Evolutionary conservation across 1,284 basidiomycete genomes (phyloP).

Genomic region (Pterula multifida): DNA sequence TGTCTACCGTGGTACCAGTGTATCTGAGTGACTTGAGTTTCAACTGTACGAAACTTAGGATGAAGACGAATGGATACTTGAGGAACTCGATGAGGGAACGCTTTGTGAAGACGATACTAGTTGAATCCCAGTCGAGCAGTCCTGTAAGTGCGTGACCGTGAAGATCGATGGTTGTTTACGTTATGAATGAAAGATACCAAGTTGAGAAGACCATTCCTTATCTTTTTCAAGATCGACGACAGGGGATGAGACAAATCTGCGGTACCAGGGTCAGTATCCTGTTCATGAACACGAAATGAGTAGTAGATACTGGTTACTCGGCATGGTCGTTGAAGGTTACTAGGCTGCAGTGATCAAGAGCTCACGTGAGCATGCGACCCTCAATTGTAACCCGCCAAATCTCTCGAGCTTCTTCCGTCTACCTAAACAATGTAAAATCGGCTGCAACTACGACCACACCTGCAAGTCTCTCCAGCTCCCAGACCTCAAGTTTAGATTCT

Average conservation of each 20-base stretch:
- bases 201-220: constrained; percentile 51
- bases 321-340: constrained; percentile 3
- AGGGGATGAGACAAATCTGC: constrained; percentile 46
- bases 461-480: constrained; percentile 27
- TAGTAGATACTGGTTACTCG: constrained; percentile 8
- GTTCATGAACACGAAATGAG: no score
- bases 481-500: constrained; percentile 40
- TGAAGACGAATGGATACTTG: constrained; percentile 29
- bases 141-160: constrained; percentile 26
- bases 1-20: constrained; percentile 57
- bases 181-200: constrained; percentile 29
- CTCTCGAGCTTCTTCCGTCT: neutral
- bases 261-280: neutral
- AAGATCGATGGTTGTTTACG: neutral
- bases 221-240: constrained; percentile 49
- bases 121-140: constrained; percentile 66
- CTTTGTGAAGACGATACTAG: constrained; percentile 64
- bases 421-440: neutral
- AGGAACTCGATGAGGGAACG: constrained; percentile 60
- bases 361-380: neutral
- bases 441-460: constrained; percentile 37
- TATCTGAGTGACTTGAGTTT: constrained; percentile 29
- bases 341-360: neutral
- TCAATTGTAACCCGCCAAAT: neutral
- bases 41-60: constrained; percentile 7